Evolutionary conservation across 768 basidiomycete genomes (phyloP), one percentile per base, ranked within the genome.

Genomic region (Candolleomyces aberdarensis): DNA sequence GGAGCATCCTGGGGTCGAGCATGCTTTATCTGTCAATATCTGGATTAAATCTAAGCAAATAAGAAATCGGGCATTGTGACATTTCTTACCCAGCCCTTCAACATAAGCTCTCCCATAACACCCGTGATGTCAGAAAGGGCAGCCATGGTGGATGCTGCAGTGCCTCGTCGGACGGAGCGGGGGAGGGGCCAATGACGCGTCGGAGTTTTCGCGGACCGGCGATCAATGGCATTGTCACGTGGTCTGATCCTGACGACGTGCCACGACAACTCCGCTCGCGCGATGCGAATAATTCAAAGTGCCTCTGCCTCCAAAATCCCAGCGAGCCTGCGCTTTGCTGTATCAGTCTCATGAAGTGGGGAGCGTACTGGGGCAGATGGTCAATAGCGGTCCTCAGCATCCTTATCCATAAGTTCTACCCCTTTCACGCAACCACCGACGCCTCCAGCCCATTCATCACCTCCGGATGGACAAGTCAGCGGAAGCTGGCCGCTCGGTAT

Each of bases 81-180:
- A 13, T 15, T 29, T 68, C 77, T 62, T 61, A 89, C 90, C 89
- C 89, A 91, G 65, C 91, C 91, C 71, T 83, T 85, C 64, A 91
- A 75, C 85, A 93, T 85, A 62, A 83, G 87, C 63, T 87, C 82
- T 5, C 88, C 88, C 15, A 92, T 79, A 43, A 75, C 80, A 61
- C 74, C 73, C n/a, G 90, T 84, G 10, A 89, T 80, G 66, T 88
- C 82, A 44, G 78, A 71, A 47, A 85, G 73, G 29, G 75, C 79
- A 43, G 75, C 75, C 86, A 88, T 88, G 31, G 57, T 61, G 44
- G 47, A 54, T 39, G 31, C 5, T 31, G 39, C 15, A 52, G 56
- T 48, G 49, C 41, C 20, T 31, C 46, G 51, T n/a, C 54, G 36
- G 36, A 31, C 54, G 43, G 46, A 56, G 40, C 20, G 32, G 44